Percentiles rank a stretch among this genome's conserved stretches.
Conservation (phyloP, 2,329 filamentous ascomycete genomes). For the Alternaria brassicicola region DNA sequence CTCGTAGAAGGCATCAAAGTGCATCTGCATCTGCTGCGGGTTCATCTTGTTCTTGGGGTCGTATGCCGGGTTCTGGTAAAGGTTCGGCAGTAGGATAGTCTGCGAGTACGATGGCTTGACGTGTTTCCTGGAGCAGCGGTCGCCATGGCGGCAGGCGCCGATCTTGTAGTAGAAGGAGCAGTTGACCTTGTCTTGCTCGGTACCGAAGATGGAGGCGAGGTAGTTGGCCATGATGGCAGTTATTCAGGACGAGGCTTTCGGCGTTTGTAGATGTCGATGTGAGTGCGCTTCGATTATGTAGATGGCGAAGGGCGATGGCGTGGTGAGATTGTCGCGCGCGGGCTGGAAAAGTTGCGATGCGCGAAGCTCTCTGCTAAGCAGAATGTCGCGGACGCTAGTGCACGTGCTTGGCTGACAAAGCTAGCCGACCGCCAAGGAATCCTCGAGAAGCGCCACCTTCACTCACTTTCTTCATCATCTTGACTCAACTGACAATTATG, state of each 20-base stretch:
- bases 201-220: slow-evolving; percentile 98
- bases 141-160: slow-evolving; percentile 96
- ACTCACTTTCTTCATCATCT: not conserved
- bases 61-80: slow-evolving; percentile 99
- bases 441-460: slow-evolving; percentile 6
- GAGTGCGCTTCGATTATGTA: not conserved
- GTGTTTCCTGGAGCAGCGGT: slow-evolving; percentile 97
- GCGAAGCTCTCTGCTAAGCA: slow-evolving; percentile 9
- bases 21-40: slow-evolving; percentile 92
- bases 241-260: not conserved
- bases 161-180: slow-evolving; percentile 99
- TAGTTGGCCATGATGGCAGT: slow-evolving; percentile 83
- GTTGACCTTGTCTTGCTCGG: slow-evolving; percentile 98
- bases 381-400: slow-evolving; percentile 4
- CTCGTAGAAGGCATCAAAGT: slow-evolving; percentile 99
- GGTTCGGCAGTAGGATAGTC: slow-evolving; percentile 96
- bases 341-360: slow-evolving; percentile 17
- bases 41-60: slow-evolving; percentile 98
- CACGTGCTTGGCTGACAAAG: slow-evolving; percentile 12
- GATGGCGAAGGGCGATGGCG: not conserved
- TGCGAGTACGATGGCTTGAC: slow-evolving; percentile 99
- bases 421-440: slow-evolving; percentile 13
- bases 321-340: slow-evolving; percentile 11
- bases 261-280: not conserved
- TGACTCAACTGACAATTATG: not conserved